phyloP scores from a whole-genome alignment of 768 basidiomycete genomes.

The Kwoniella sp. region DNA sequence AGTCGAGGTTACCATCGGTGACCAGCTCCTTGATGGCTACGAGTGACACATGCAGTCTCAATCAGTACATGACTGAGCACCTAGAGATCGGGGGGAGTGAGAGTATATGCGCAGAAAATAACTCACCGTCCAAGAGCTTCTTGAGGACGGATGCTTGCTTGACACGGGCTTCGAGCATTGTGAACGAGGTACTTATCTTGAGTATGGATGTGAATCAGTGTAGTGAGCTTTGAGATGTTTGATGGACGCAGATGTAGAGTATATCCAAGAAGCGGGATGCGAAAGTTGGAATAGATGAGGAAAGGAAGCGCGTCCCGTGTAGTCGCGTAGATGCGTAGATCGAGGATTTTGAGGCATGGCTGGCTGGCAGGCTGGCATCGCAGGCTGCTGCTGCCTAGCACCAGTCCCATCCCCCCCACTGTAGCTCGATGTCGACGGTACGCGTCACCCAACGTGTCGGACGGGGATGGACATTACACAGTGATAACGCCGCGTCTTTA shows the following conservation, averaged over 20 bases:
- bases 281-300: not conserved
- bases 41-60: not conserved
- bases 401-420: too few relatives aligned
- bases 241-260: not conserved
- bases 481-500: not conserved
- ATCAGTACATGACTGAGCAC: not conserved
- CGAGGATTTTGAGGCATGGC: not conserved
- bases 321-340: not conserved
- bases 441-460: not conserved
- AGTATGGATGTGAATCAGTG: not conserved
- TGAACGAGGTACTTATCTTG: conserved; percentile 4
- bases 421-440: too few relatives aligned
- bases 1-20: conserved; percentile 95
- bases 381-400: too few relatives aligned
- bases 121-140: conserved; percentile 85
- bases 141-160: conserved; percentile 85
- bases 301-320: conserved; percentile 3
- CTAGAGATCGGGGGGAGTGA: conserved; percentile 7
- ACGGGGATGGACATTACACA: not conserved
- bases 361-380: too few relatives aligned
- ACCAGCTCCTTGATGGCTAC: conserved; percentile 98
- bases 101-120: not conserved
- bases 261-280: conserved; percentile 4
- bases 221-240: not conserved
- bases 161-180: conserved; percentile 78